These are phyloP conservation scores for Stereum hirsutum DNA, from an alignment of 1,284 basidiomycete species.

Conservation along the genomic window DNA sequence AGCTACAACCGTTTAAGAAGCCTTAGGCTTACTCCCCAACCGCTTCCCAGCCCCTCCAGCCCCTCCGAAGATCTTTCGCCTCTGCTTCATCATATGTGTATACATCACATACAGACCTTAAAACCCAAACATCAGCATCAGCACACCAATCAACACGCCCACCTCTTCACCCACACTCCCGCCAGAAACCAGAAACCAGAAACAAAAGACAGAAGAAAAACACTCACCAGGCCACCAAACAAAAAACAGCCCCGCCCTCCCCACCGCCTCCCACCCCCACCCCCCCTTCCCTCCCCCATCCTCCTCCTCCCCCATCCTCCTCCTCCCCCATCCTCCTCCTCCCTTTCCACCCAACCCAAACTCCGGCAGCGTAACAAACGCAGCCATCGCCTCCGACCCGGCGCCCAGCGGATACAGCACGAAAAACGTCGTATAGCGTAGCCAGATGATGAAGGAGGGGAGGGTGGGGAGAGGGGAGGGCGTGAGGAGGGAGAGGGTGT, in stretches of 20 bases:
- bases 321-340: conserved; percentile 44
- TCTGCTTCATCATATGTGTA: conserved; percentile 82
- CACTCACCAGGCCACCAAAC: conserved; percentile 86
- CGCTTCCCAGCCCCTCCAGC: conserved; percentile 16
- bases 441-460: no score
- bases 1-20: no score
- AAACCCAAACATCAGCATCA: conserved; percentile 5
- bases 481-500: conserved; percentile 64
- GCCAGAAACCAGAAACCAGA: no score
- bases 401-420: conserved; percentile 91
- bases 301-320: conserved; percentile 33
- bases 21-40: conserved; percentile 26
- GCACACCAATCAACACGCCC: neutral
- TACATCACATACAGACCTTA: conserved; percentile 82
- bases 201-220: neutral
- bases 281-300: conserved; percentile 22
- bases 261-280: conserved; percentile 47
- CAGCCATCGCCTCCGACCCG: conserved; percentile 81
- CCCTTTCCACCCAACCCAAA: no score
- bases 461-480: conserved; percentile 32
- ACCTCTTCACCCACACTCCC: no score
- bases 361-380: conserved; percentile 62
- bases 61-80: conserved; percentile 65
- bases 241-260: conserved; percentile 59
- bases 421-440: conserved; percentile 91